These are phyloP conservation scores for Phialophora chinensis DNA, from an alignment of 2,329 filamentous ascomycete species.

Conservation along the genomic window DNA sequence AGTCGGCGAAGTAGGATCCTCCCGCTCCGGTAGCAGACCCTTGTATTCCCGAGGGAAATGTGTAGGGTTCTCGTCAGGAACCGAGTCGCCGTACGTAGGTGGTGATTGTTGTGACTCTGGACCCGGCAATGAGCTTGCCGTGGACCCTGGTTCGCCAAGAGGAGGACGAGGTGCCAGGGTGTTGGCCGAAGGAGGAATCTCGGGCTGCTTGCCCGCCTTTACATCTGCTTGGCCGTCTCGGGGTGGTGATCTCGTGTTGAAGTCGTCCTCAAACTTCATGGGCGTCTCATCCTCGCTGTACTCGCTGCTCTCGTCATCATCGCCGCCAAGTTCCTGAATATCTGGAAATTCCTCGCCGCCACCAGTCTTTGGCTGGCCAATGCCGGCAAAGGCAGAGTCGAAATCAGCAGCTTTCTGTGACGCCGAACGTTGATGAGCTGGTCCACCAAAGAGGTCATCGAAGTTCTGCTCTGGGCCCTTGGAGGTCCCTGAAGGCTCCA, in stretches of 20 bases:
- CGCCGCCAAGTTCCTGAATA: slow-evolving; percentile 72
- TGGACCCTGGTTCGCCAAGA: slow-evolving; percentile 47
- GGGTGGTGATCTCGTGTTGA: slow-evolving; percentile 67
- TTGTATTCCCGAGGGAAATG: slow-evolving; percentile 50
- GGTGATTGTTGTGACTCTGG: slow-evolving; percentile 59
- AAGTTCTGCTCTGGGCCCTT: slow-evolving; percentile 45
- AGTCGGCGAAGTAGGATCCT: slow-evolving; percentile 49
- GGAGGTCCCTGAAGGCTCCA: slow-evolving; percentile 25
- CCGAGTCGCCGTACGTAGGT: slow-evolving; percentile 46
- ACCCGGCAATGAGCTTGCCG: slow-evolving; percentile 56
- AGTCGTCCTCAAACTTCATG: slow-evolving; percentile 88
- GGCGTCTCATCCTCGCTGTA: slow-evolving; percentile 70
- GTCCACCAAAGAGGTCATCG: slow-evolving; percentile 54
- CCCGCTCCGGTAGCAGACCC: slow-evolving; percentile 49
- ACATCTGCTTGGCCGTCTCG: slow-evolving; percentile 40
- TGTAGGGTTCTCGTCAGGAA: slow-evolving; percentile 42
- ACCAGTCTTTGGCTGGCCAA: slow-evolving; percentile 49
- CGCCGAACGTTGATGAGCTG: slow-evolving; percentile 51
- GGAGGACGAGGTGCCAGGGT: slow-evolving; percentile 41
- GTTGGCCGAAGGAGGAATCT: slow-evolving; percentile 39
- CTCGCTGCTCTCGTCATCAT: slow-evolving; percentile 78
- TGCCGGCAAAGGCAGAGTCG: slow-evolving; percentile 54
- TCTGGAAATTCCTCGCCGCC: slow-evolving; percentile 81
- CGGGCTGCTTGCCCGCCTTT: slow-evolving; percentile 47
- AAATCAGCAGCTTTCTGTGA: slow-evolving; percentile 56